phyloP scores from a whole-genome alignment of 108 stramenopile genomes.

The Chaetoceros tenuissimus region DNA sequence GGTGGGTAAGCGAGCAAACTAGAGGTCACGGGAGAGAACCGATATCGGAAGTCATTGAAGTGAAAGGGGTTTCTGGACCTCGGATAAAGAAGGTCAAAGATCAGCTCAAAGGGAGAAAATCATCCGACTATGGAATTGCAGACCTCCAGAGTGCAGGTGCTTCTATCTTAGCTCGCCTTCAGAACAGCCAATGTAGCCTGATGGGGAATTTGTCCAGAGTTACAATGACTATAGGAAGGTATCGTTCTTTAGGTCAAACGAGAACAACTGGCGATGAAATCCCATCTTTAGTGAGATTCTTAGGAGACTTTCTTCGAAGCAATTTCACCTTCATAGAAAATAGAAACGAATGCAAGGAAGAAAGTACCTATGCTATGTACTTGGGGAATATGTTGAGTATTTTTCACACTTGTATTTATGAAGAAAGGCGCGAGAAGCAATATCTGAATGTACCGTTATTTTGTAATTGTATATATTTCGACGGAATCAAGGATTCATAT shows the following conservation, averaged over 20 bases:
- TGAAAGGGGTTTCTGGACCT: constrained; percentile 13
- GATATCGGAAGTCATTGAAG: constrained; percentile 82
- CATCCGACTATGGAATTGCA: constrained; percentile 58
- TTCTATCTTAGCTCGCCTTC: constrained; percentile 59
- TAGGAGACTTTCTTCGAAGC: not conserved
- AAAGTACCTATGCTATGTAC: constrained; percentile 64
- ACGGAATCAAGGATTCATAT: constrained; percentile 27
- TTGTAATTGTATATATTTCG: constrained; percentile 16
- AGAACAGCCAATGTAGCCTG: constrained; percentile 46
- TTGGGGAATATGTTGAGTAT: constrained; percentile 50
- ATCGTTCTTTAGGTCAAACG: not conserved
- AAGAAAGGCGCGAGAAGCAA: constrained; percentile 65
- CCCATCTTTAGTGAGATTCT: not conserved
- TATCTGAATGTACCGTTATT: constrained; percentile 39
- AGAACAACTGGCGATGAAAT: not conserved
- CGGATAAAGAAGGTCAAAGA: not conserved
- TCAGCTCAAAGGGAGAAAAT: constrained; percentile 18
- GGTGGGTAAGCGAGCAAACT: constrained; percentile 91
- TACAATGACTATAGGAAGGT: constrained; percentile 23
- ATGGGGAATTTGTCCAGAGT: constrained; percentile 44
- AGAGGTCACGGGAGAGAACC: constrained; percentile 87
- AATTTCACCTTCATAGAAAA: not conserved
- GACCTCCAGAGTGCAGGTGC: constrained; percentile 56
- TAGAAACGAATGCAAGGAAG: not conserved
- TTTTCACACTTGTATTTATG: constrained; percentile 53